Evolutionary conservation across 495 filamentous ascomycete species (phyloP).

Genomic region (Penicillium parvum): DNA sequence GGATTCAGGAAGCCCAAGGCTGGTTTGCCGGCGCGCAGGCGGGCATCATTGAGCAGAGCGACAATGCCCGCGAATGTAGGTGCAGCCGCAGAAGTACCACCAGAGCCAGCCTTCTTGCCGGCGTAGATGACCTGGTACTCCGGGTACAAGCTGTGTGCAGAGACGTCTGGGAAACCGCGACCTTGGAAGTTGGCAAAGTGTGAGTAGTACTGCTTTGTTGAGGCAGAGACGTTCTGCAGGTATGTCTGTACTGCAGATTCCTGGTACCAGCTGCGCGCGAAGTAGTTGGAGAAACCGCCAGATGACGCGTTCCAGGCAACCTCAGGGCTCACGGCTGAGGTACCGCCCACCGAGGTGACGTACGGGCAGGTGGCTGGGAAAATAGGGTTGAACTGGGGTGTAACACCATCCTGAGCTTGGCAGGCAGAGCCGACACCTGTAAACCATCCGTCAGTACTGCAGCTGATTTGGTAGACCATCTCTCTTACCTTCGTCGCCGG

Average conservation of each 20-base stretch:
- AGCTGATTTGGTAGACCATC: slow-evolving; percentile 28
- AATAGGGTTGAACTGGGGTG: slow-evolving; percentile 52
- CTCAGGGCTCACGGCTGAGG: slow-evolving; percentile 49
- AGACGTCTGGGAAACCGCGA: slow-evolving; percentile 69
- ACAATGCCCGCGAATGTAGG: slow-evolving; percentile 47
- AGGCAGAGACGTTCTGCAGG: slow-evolving; percentile 34
- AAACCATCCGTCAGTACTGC: too few relatives aligned
- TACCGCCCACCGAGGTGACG: slow-evolving; percentile 63
- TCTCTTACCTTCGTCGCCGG: slow-evolving; percentile 57
- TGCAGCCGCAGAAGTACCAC: slow-evolving; percentile 50
- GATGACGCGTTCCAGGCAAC: slow-evolving; percentile 43
- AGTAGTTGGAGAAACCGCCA: slow-evolving; percentile 67
- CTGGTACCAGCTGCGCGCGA: slow-evolving; percentile 58
- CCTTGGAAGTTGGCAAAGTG: slow-evolving; percentile 53
- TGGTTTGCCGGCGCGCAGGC: slow-evolving; percentile 40
- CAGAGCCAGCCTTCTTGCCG: slow-evolving; percentile 29
- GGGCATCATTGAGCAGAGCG: slow-evolving; percentile 48
- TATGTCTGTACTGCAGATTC: slow-evolving; percentile 49
- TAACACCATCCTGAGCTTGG: slow-evolving; percentile 55
- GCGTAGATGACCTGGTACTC: slow-evolving; percentile 28
- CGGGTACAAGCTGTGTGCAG: slow-evolving; percentile 45
- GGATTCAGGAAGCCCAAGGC: slow-evolving; percentile 53
- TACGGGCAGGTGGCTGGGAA: slow-evolving; percentile 67
- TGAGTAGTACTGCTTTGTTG: slow-evolving; percentile 36
- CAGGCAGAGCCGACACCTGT: slow-evolving; percentile 53